Evolutionary conservation across 106 monocot genomes (phyloP).

Genomic region (Apostasia ramifera): DNA sequence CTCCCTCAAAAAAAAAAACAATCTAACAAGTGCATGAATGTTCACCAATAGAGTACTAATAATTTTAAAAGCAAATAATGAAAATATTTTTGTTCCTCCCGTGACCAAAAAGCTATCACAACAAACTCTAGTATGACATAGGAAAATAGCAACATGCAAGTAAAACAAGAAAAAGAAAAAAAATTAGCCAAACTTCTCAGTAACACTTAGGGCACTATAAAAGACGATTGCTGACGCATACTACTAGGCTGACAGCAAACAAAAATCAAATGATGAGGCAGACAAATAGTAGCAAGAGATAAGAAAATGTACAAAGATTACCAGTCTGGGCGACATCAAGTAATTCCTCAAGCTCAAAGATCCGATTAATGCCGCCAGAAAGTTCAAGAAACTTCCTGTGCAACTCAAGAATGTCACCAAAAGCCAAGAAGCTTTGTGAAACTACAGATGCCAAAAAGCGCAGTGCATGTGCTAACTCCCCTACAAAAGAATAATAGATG

Average conservation of each 20-base stretch:
- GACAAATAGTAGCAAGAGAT: neutral
- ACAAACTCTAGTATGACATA: no score
- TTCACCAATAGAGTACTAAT: no score
- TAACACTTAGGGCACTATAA: neutral
- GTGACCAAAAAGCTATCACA: no score
- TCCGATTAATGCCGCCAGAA: conserved; percentile 87
- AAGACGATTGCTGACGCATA: neutral
- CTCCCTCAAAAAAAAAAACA: no score
- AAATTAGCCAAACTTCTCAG: neutral
- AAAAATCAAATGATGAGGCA: neutral
- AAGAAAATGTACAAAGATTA: conserved; percentile 7
- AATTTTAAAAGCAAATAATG: no score
- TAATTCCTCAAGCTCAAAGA: conserved; percentile 93
- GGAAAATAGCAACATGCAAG: neutral
- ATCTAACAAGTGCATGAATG: no score
- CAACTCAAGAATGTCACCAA: conserved; percentile 99
- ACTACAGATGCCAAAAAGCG: conserved; percentile 95
- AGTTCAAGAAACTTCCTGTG: conserved; percentile 86
- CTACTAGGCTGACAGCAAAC: neutral
- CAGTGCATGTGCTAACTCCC: conserved; percentile 90
- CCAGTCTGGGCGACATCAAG: conserved; percentile 83
- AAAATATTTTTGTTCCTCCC: no score
- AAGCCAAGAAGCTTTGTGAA: conserved; percentile 95
- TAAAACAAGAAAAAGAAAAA: neutral
- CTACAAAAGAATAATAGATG: conserved; percentile 31